These are phyloP conservation scores for Yamadazyma dushanensis DNA, from an alignment of 1,139 yeast genomes.

Conservation along the genomic window DNA sequence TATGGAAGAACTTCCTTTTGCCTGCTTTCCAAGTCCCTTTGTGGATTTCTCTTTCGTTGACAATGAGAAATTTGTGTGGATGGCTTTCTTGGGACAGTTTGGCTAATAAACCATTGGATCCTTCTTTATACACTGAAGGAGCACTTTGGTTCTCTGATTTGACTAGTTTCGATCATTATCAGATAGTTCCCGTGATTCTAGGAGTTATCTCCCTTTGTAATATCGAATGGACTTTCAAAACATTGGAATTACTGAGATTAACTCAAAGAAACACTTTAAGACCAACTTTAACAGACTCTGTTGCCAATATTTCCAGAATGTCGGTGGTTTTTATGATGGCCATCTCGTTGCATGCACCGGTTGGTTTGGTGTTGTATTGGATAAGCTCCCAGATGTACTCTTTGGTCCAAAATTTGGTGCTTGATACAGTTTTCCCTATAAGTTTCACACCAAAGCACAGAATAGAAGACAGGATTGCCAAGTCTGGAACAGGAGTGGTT, in stretches of 20 bases:
- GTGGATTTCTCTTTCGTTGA: conserved; percentile 80
- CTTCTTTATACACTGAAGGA: conserved; percentile 55
- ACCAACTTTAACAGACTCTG: conserved; percentile 61
- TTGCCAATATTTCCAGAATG: conserved; percentile 66
- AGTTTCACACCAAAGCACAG: conserved; percentile 45
- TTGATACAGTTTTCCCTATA: conserved; percentile 68
- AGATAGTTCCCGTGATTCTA: conserved; percentile 64
- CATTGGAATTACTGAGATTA: conserved; percentile 50
- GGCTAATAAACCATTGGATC: conserved; percentile 53
- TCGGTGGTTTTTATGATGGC: conserved; percentile 83
- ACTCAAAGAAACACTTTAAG: conserved; percentile 42
- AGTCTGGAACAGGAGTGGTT: not conserved
- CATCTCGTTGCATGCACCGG: conserved; percentile 80
- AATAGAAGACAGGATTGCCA: not conserved
- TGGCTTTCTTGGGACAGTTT: conserved; percentile 58
- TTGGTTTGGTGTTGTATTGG: conserved; percentile 83
- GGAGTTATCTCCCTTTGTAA: conserved; percentile 74
- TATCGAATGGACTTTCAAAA: conserved; percentile 70
- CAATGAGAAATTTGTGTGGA: conserved; percentile 75
- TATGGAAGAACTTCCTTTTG: conserved; percentile 74
- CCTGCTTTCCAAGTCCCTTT: conserved; percentile 85
- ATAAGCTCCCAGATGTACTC: conserved; percentile 79
- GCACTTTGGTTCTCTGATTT: conserved; percentile 61
- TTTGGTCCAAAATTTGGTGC: conserved; percentile 66
- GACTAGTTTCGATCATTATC: conserved; percentile 60